phyloP scores from a whole-genome alignment of 768 basidiomycete genomes.

The Auricularia sp. region DNA sequence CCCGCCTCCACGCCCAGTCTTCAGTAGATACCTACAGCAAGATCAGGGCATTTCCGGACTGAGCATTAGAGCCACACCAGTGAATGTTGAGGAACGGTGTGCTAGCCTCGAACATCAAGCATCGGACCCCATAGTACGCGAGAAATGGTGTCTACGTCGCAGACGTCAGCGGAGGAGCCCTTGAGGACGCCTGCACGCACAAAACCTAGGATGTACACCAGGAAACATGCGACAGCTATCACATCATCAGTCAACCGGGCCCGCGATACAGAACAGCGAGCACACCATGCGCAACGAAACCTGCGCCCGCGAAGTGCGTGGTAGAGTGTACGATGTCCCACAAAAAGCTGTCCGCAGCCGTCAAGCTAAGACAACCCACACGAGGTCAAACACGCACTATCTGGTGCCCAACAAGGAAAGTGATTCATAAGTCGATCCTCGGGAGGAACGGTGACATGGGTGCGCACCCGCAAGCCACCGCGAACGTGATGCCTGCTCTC shows the following conservation, averaged over 20 bases:
- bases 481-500: constrained; percentile 44
- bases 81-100: constrained; percentile 85
- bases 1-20: constrained; percentile 60
- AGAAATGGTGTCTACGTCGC: constrained; percentile 51
- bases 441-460: neutral
- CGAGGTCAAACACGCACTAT: constrained; percentile 2
- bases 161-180: constrained; percentile 16
- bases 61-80: constrained; percentile 41
- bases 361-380: neutral
- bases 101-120: constrained; percentile 78
- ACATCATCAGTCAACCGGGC: constrained; percentile 4
- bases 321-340: constrained; percentile 73
- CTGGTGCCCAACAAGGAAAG: neutral
- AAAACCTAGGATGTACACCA: constrained; percentile 59
- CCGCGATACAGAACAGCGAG: neutral
- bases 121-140: constrained; percentile 68
- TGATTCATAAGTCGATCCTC: neutral
- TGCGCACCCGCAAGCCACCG: constrained; percentile 59
- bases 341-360: constrained; percentile 52
- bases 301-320: constrained; percentile 56
- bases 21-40: constrained; percentile 58
- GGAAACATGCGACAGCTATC: constrained; percentile 50
- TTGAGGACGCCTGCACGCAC: constrained; percentile 24
- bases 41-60: neutral
- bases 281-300: constrained; percentile 67